Evolutionary conservation across 495 filamentous ascomycete genomes (phyloP).

Genomic region (Podospora bellae-mahoneyi): DNA sequence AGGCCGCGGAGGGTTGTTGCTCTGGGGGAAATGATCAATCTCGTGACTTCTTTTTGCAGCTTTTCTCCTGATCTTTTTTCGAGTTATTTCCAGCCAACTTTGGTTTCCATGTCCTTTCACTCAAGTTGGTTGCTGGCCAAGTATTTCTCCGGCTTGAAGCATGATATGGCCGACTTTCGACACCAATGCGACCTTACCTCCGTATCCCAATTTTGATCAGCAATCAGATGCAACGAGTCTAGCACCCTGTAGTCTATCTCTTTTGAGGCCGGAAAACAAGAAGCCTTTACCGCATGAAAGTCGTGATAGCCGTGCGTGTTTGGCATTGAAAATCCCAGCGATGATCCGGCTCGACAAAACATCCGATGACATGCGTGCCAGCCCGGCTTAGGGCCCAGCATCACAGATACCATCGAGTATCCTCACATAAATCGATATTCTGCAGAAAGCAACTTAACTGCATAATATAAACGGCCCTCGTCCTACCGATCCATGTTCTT

Average conservation of each 20-base stretch:
- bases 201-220: neutral
- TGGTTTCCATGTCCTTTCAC: neutral
- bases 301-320: neutral
- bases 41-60: neutral
- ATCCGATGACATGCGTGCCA: too few species aligned
- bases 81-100: neutral
- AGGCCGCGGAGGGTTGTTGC: neutral
- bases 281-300: neutral
- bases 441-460: too few species aligned
- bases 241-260: neutral
- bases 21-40: neutral
- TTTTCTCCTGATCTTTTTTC: neutral
- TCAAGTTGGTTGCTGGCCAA: neutral
- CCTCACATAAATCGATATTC: too few species aligned
- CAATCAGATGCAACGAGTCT: neutral
- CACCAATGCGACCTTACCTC: neutral
- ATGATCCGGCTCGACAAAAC: neutral
- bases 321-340: neutral
- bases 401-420: too few species aligned
- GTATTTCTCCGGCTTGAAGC: neutral
- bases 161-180: neutral
- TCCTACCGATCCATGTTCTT: neutral
- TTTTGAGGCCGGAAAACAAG: neutral
- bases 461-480: too few species aligned
- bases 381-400: neutral